Conservation (phyloP, 352 stramenopile genomes). For the Globisporangium recalcitrans region DNA sequence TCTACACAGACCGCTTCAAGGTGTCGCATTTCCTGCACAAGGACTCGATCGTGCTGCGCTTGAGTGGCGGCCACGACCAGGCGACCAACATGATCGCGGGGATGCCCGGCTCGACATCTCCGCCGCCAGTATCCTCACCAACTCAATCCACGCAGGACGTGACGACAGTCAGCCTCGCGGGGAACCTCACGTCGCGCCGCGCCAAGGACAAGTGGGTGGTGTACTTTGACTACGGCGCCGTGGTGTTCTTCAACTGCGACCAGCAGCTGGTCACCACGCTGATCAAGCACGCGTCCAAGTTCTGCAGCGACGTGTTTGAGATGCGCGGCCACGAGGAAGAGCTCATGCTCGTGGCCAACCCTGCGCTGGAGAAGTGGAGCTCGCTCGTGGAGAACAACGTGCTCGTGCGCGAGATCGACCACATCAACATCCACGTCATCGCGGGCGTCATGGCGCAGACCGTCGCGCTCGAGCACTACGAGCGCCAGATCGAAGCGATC, state of each 20-base stretch:
- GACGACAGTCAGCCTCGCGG: conserved; percentile 45
- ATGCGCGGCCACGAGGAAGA: conserved; percentile 77
- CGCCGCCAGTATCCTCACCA: conserved; percentile 16
- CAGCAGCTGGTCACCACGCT: conserved; percentile 66
- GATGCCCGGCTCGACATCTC: neutral
- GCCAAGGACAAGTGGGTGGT: conserved; percentile 91
- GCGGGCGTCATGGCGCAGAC: conserved; percentile 94
- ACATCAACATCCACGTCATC: conserved; percentile 90
- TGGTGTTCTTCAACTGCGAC: conserved; percentile 92
- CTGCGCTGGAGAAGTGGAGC: conserved; percentile 69
- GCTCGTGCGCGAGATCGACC: conserved; percentile 72
- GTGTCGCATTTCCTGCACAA: conserved; percentile 77
- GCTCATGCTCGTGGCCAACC: conserved; percentile 66
- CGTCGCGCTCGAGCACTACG: conserved; percentile 95
- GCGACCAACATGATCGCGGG: conserved; percentile 33
- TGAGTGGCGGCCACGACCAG: conserved; percentile 37
- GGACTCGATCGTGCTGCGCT: conserved; percentile 70
- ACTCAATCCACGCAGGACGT: conserved; percentile 17
- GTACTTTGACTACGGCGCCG: conserved; percentile 90
- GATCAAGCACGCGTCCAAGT: conserved; percentile 70
- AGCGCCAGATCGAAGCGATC: conserved; percentile 93
- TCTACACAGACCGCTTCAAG: conserved; percentile 84
- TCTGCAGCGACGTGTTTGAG: conserved; percentile 74
- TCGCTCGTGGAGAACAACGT: conserved; percentile 82
- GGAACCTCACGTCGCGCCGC: conserved; percentile 55